Base-by-base conservation (phyloP, 2,329 filamentous ascomycete species). In the Aureobasidium sp. region DNA sequence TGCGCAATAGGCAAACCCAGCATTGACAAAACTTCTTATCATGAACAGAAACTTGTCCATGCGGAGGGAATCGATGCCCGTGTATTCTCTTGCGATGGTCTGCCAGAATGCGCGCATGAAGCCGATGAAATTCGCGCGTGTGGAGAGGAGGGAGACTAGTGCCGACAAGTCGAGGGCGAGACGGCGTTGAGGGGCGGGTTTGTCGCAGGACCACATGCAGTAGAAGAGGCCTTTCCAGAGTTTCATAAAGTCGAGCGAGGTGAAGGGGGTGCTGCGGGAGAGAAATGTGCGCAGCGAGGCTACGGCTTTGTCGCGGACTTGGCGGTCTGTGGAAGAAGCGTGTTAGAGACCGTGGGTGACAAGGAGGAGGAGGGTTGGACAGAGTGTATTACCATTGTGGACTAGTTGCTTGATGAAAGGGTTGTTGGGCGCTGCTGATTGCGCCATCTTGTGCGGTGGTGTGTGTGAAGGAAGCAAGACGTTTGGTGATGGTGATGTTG, bases 171-270 rank as follows among this genome's bases (percentile, higher is more conserved):
- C 87, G 67, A 81, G 77, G 67, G 89, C 89, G 49, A 97, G 87
- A 47, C 83, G 83, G 79, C 96, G 91, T 78, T 97, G 93, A 2
- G 89, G 87, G n/a, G 86, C 77, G 12, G 91, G 87, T 52, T 91
- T 89, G 79, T 97, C 92, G 74, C 88, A 91, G 86, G 96, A 94
- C 88, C 91, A 97, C 77, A 60, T 78, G 82, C 83, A 85, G 81
- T 91, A 97, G 79, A 94, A 97, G 22, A 97, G 83, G 5, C 91
- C 93, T 72, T 95, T 96, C 91, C 91, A 96, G 66, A 97, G 83
- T 78, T 96, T 96, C 64, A 93, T 80, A 54, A 90, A 79, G 66
- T 96, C 91, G 67, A 88, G 74, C 44, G 83, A 78, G 19, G 83
- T 77, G 64, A 97, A 83, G 60, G 81, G 60, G 74, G 79, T 68